Evolutionary conservation across 352 stramenopile genomes (phyloP).

Genomic region (Phytophthora tentaculata): DNA sequence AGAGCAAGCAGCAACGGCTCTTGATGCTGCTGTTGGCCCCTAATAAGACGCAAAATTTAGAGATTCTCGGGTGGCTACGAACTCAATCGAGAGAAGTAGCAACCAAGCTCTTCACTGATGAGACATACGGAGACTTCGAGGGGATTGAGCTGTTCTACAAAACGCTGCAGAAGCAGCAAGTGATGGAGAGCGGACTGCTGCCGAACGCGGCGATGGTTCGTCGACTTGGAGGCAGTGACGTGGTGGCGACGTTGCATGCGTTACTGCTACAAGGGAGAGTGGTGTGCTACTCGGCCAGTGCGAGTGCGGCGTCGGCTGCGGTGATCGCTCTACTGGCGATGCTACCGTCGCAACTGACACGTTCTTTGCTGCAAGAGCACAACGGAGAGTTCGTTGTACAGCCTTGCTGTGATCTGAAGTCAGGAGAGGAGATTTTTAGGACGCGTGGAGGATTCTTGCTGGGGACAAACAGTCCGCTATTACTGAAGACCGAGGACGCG

Average conservation of each 20-base stretch:
- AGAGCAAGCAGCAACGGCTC: conserved; percentile 57
- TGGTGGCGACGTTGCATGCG: conserved; percentile 72
- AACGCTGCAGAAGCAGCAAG: conserved; percentile 51
- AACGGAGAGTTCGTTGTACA: conserved; percentile 50
- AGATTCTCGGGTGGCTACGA: conserved; percentile 48
- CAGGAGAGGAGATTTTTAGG: conserved; percentile 38
- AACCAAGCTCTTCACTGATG: conserved; percentile 38
- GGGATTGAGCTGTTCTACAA: conserved; percentile 40
- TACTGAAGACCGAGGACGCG: conserved; percentile 57
- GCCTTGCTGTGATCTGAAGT: conserved; percentile 46
- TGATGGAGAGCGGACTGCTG: conserved; percentile 44
- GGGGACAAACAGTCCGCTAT: conserved; percentile 56
- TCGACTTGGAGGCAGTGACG: conserved; percentile 54
- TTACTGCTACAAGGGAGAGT: conserved; percentile 79
- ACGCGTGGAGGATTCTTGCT: conserved; percentile 55
- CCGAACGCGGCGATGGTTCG: conserved; percentile 57
- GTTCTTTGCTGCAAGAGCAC: conserved; percentile 29
- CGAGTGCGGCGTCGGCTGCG: conserved; percentile 56
- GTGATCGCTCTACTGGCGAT: conserved; percentile 62
- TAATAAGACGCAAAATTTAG: conserved; percentile 16
- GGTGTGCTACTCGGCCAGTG: conserved; percentile 73
- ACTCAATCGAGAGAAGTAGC: conserved; percentile 42
- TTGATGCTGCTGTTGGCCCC: conserved; percentile 41
- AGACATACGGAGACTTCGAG: conserved; percentile 26
- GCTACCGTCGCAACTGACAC: conserved; percentile 48